These are phyloP conservation scores for Colletotrichum magnum DNA, from an alignment of 2,329 filamentous ascomycete genomes.

Conservation along the genomic window DNA sequence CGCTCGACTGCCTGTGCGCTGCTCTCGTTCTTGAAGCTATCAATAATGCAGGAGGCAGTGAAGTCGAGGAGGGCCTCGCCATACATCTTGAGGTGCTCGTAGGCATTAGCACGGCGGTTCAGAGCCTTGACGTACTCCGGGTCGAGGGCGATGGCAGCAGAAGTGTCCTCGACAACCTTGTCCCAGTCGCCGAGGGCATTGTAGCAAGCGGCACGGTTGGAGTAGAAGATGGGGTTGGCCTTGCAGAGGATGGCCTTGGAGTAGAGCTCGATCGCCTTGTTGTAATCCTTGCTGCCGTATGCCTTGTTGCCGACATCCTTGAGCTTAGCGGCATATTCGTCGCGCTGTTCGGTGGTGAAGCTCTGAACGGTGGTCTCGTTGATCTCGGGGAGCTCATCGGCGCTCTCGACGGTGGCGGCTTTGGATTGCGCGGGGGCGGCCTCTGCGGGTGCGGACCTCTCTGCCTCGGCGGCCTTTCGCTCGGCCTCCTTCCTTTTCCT, in stretches of 20 bases:
- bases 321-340: slow-evolving; percentile 89
- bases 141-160: slow-evolving; percentile 92
- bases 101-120: slow-evolving; percentile 95
- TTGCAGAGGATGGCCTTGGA: slow-evolving; percentile 97
- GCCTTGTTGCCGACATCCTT: slow-evolving; percentile 98
- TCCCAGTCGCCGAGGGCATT: slow-evolving; percentile 95
- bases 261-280: slow-evolving; percentile 94
- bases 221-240: slow-evolving; percentile 98
- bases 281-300: slow-evolving; percentile 94
- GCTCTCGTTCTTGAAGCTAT: slow-evolving; percentile 92
- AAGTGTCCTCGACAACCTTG: slow-evolving; percentile 97
- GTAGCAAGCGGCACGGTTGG: slow-evolving; percentile 97
- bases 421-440: slow-evolving; percentile 59
- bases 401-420: slow-evolving; percentile 67
- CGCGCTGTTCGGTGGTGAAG: slow-evolving; percentile 77
- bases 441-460: slow-evolving; percentile 51
- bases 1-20: slow-evolving; percentile 93
- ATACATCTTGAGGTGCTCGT: slow-evolving; percentile 92
- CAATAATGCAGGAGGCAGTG: slow-evolving; percentile 98
- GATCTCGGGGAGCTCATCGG: slow-evolving; percentile 79
- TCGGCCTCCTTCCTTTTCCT: slow-evolving; percentile 88
- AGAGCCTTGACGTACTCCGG: slow-evolving; percentile 97
- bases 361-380: slow-evolving; percentile 68
- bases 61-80: slow-evolving; percentile 97
- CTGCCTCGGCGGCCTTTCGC: slow-evolving; percentile 65